Evolutionary conservation across 2,329 filamentous ascomycete genomes (phyloP).

Genomic region (Ascochyta viciae-villosae): DNA sequence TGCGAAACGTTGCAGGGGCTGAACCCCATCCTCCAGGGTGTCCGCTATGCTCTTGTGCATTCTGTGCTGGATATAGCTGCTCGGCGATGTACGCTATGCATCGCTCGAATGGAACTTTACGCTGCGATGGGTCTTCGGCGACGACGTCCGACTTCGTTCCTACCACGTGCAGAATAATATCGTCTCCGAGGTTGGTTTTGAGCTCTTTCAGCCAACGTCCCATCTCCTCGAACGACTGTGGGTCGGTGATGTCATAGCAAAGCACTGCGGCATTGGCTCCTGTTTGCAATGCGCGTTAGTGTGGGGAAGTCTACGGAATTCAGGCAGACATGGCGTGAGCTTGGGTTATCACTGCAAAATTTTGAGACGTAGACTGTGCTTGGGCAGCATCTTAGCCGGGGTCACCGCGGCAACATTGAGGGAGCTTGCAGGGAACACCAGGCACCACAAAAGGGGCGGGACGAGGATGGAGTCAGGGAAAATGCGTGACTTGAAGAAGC

Average conservation of each 20-base stretch:
- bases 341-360: constrained; percentile 5
- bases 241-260: constrained; percentile 92
- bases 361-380: constrained; percentile 4
- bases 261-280: constrained; percentile 93
- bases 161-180: constrained; percentile 91
- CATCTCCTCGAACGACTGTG: constrained; percentile 88
- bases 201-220: constrained; percentile 88
- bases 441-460: constrained; percentile 13
- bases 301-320: neutral
- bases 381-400: constrained; percentile 15
- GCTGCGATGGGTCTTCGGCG: constrained; percentile 76
- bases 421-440: constrained; percentile 7
- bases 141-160: constrained; percentile 83
- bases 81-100: constrained; percentile 97
- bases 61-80: constrained; percentile 77
- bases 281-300: constrained; percentile 20
- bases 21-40: constrained; percentile 36
- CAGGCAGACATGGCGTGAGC: neutral
- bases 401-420: constrained; percentile 7
- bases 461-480: neutral
- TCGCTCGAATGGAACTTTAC: constrained; percentile 90
- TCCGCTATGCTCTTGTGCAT: constrained; percentile 25
- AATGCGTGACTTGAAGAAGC: no score
- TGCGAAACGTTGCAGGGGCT: constrained; percentile 47
- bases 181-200: constrained; percentile 75